A percentile compares a stretch with the other conserved stretches of the same genome.
phyloP scores from a whole-genome alignment of 441 rosid species.

The Euphorbia celastroides region DNA sequence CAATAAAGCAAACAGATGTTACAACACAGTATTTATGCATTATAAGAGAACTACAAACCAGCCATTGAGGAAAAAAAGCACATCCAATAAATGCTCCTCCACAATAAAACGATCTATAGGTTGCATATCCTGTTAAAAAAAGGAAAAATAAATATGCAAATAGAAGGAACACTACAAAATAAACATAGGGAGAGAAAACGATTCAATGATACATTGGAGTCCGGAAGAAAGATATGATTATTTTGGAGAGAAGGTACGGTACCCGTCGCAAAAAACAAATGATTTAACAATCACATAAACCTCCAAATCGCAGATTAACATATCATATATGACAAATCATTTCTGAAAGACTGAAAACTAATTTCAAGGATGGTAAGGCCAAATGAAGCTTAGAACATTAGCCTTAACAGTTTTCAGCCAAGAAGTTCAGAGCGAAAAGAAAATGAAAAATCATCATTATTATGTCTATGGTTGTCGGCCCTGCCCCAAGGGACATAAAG shows the following conservation, averaged over 20 bases:
- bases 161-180: neutral
- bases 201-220: neutral
- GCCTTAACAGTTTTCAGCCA: neutral
- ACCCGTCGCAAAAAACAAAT: neutral
- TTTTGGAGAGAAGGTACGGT: neutral
- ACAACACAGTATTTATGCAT: neutral
- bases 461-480: neutral
- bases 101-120: constrained; percentile 93
- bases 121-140: constrained; percentile 71
- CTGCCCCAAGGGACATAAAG: neutral
- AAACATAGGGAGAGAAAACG: neutral
- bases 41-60: constrained; percentile 51
- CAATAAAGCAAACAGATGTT: constrained; percentile 9
- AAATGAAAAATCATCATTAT: neutral
- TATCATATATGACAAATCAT: neutral
- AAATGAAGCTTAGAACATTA: neutral
- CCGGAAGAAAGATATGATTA: neutral
- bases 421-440: neutral
- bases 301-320: neutral
- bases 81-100: constrained; percentile 95
- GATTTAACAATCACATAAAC: no score
- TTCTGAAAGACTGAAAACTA: neutral
- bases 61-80: constrained; percentile 94
- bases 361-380: neutral
- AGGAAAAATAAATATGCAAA: constrained; percentile 11